Evolutionary conservation across 805 yeast genomes (phyloP), one percentile per base, ranked within the genome.

Genomic region (Starmerella tilneyi): DNA sequence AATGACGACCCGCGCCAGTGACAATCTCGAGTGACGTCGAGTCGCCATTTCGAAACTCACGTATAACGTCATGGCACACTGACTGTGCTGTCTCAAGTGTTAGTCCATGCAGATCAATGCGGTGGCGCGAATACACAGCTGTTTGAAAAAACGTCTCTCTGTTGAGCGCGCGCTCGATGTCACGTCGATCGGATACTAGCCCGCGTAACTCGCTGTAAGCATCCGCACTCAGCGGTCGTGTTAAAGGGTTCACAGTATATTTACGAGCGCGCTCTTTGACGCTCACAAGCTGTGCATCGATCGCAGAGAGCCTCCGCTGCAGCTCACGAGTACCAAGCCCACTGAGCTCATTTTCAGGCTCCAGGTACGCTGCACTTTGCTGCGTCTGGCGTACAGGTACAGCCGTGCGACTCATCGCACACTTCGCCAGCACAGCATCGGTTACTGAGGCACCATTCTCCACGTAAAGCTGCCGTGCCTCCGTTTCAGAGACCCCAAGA

Each of bases 1-100:
- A 49, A 24, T 51, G 54, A 17, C 42, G 44, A 11, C 54, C 54
- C 1, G 47, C 49, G 12, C 54, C 54, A 9, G 54, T 51, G 23
- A 51, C 31, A 7, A 51, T 32, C 34, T 49, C 50, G 16, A 50
- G 26, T 16, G 30, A 19, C 4, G 35, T 16, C 12, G 7, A 4
- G 9, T 29, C 8, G 35, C 45, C 17, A 4, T 8, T 7, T 28
- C 15, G n/a, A 35, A 46, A 42, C 21, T 15, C 27, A 11, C 6
- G 27, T 3, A 46, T 6, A 2, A 46, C 47, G 11, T 46, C 49
- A 16, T n/a, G 34, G 22, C 39, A 32, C 23, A 41, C 26, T 20
- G 41, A 37, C 31, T 44, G 24, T 9, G 54, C 52, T 13, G 44
- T 35, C 5, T 32, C 51, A 9, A 51, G 37, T 9, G 52, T 42